These are phyloP conservation scores for Tarenaya hassleriana DNA, from an alignment of 345 rosid genomes.

Conservation along the genomic window DNA sequence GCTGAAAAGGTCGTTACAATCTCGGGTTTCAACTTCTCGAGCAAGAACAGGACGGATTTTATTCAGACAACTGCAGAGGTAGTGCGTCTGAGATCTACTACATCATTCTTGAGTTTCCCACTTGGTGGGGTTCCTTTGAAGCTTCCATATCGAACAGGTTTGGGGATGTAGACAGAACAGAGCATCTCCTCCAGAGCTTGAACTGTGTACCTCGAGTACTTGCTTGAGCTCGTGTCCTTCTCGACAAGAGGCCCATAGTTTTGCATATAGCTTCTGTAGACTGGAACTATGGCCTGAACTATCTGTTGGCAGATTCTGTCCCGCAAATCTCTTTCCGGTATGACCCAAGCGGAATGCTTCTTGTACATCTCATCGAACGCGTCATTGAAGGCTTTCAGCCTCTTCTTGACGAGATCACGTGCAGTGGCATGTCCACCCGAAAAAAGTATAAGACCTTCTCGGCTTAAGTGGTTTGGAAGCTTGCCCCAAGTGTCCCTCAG, in stretches of 20 bases:
- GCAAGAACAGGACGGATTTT: slow-evolving; percentile 2
- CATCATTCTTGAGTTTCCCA: slow-evolving; percentile 47
- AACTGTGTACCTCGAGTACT: slow-evolving; percentile 38
- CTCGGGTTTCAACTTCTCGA: slow-evolving; percentile 15
- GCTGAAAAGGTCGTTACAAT: too few relatives aligned
- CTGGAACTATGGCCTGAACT: slow-evolving; percentile 47
- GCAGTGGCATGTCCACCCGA: slow-evolving; percentile 23
- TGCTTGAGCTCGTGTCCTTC: slow-evolving; percentile 23
- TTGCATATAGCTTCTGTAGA: slow-evolving; percentile 43
- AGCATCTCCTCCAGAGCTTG: slow-evolving; percentile 60
- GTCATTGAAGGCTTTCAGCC: slow-evolving; percentile 42
- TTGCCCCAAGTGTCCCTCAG: slow-evolving; percentile 65
- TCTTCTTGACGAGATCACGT: slow-evolving; percentile 31
- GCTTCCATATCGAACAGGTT: slow-evolving; percentile 76
- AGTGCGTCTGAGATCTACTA: slow-evolving; percentile 71
- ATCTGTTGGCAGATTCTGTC: slow-evolving; percentile 41
- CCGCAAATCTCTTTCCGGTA: slow-evolving; percentile 45
- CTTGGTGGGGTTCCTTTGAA: slow-evolving; percentile 75
- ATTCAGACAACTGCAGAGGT: slow-evolving; percentile 63
- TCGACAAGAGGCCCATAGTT: slow-evolving; percentile 23
- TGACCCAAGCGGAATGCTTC: slow-evolving; percentile 60
- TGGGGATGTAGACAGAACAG: slow-evolving; percentile 64
- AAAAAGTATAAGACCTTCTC: slow-evolving; percentile 44
- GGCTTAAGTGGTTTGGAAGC: slow-evolving; percentile 69
- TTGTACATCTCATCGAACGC: slow-evolving; percentile 48